Evolutionary conservation across 768 basidiomycete genomes (phyloP).

Genomic region (Floccularia luteovirens): DNA sequence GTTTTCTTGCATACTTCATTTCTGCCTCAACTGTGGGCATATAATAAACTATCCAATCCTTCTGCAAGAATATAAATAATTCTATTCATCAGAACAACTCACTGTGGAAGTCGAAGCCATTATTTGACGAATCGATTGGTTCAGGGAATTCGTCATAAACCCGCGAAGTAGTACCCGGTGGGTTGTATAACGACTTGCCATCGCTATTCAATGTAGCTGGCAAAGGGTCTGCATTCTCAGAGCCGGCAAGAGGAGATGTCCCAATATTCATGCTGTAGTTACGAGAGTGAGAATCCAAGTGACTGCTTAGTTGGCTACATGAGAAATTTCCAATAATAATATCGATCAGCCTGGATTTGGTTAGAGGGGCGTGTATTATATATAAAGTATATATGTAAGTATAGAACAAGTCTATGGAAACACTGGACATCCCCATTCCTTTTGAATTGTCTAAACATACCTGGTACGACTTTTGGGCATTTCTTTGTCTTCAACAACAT

Average conservation of each 20-base stretch:
- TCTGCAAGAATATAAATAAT: neutral
- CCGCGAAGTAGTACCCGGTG: constrained; percentile 34
- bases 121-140: constrained; percentile 43
- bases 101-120: constrained; percentile 75
- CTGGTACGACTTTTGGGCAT: no score
- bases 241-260: constrained; percentile 28
- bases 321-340: no score
- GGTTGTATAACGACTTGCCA: constrained; percentile 49
- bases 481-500: no score
- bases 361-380: no score
- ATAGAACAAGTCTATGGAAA: no score
- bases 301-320: no score
- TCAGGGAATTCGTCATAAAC: constrained; percentile 48
- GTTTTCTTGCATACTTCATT: constrained; percentile 37
- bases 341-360: no score
- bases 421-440: no score
- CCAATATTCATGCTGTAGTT: constrained; percentile 9
- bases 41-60: constrained; percentile 48
- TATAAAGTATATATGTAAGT: no score
- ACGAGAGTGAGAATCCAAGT: neutral
- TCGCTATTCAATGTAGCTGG: constrained; percentile 40
- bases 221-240: constrained; percentile 30
- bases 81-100: constrained; percentile 13
- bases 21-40: constrained; percentile 37
- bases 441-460: no score